phyloP scores from a whole-genome alignment of 768 basidiomycete species.

The Hypholoma sublateritium region DNA sequence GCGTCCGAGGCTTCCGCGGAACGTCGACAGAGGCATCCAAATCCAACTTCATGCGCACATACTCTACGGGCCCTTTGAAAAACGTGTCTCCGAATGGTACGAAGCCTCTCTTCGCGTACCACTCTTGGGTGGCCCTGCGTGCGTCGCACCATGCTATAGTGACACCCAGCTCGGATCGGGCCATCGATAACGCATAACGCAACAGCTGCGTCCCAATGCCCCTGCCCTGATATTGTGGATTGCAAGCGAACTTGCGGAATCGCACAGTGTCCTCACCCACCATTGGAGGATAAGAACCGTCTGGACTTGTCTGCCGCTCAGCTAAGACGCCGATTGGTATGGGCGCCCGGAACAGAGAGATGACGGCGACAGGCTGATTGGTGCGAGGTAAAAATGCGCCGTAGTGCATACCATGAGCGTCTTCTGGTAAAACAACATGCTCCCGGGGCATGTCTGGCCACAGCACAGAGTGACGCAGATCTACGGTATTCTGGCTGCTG shows the following conservation, averaged over 20 bases:
- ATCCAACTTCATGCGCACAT: conserved; percentile 51
- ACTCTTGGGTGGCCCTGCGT: conserved; percentile 38
- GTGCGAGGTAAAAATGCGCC: conserved; percentile 48
- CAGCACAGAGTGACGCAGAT: conserved; percentile 55
- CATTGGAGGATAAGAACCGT: conserved; percentile 7
- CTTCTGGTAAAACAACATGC: conserved; percentile 52
- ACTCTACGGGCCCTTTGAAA: conserved; percentile 54
- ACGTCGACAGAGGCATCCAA: conserved; percentile 2
- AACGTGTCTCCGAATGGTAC: conserved; percentile 48
- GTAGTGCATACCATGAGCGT: conserved; percentile 49
- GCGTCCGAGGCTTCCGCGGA: no score
- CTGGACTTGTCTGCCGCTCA: neutral
- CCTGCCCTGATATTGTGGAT: conserved; percentile 45
- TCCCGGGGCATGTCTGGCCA: conserved; percentile 53
- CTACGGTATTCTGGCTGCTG: conserved; percentile 35
- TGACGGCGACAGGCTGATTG: conserved; percentile 46
- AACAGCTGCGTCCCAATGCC: conserved; percentile 56
- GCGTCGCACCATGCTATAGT: conserved; percentile 60
- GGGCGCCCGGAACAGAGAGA: conserved; percentile 54
- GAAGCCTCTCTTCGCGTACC: conserved; percentile 57
- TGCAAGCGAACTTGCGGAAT: conserved; percentile 65
- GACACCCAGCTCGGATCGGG: conserved; percentile 39
- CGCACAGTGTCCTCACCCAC: conserved; percentile 29
- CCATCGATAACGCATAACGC: conserved; percentile 35
- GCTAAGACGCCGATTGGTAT: conserved; percentile 31